Evolutionary conservation across 495 filamentous ascomycete species (phyloP).

Genomic region (Tuber aestivum): DNA sequence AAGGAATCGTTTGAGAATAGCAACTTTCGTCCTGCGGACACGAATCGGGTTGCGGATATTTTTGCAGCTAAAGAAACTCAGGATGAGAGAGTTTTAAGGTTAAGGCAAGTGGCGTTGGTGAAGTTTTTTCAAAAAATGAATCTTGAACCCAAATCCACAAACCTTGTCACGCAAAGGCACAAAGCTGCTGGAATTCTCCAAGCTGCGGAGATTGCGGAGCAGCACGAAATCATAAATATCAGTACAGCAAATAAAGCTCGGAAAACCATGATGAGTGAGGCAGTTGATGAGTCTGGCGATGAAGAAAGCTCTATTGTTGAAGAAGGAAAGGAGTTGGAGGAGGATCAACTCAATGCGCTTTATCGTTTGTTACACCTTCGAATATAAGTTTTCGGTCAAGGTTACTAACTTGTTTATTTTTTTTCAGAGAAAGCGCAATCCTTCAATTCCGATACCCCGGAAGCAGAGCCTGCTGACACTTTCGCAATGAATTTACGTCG

Average conservation of each 20-base stretch:
- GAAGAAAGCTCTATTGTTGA: slow-evolving; percentile 48
- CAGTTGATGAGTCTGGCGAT: slow-evolving; percentile 1
- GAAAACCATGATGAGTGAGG: background rate
- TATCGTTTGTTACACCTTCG: slow-evolving; percentile 49
- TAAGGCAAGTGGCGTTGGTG: slow-evolving; percentile 80
- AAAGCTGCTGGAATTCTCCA: slow-evolving; percentile 76
- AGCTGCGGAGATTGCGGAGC: slow-evolving; percentile 77
- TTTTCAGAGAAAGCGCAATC: slow-evolving; percentile 77
- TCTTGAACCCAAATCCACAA: slow-evolving; percentile 64
- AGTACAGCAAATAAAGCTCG: slow-evolving; percentile 4
- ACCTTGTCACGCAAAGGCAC: slow-evolving; percentile 68
- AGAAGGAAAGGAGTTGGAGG: slow-evolving; percentile 74
- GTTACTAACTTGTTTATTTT: slow-evolving; percentile 15
- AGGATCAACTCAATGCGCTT: slow-evolving; percentile 87
- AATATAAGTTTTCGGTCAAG: background rate
- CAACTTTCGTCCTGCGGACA: slow-evolving; percentile 54
- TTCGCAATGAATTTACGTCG: slow-evolving; percentile 80
- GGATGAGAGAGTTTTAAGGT: slow-evolving; percentile 76
- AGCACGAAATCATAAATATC: slow-evolving; percentile 52
- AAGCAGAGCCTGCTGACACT: slow-evolving; percentile 69
- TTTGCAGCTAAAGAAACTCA: slow-evolving; percentile 72
- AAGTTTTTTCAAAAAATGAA: slow-evolving; percentile 85
- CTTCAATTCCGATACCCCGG: slow-evolving; percentile 89
- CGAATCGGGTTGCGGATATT: slow-evolving; percentile 64
- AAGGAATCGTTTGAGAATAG: slow-evolving; percentile 61